Base-by-base conservation (phyloP, 352 stramenopile species). In the Pythium dissotocum region DNA sequence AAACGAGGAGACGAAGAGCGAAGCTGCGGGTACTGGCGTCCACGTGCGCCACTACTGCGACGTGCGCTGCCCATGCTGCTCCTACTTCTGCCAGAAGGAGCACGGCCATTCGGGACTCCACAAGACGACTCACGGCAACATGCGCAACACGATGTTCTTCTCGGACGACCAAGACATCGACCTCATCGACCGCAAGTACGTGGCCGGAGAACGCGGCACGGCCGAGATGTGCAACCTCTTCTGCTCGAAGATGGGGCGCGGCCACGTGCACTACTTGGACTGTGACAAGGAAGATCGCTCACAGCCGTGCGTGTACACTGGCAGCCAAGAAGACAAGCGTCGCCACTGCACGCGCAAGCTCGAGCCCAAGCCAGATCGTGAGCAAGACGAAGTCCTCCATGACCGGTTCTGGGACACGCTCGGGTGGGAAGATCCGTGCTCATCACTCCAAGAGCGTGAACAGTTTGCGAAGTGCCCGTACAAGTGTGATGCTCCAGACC, bases 201-300 rank as follows among this genome's bases (percentile, higher is more conserved):
- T 72, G 12, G 72, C 77, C 12, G 85, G 87, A 0, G 87, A 95
- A 62, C 58, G 65, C 8, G 87, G 87, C 13, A 87, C 77, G 3
- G 84, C 87, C 3, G 85, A 94, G 56, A 93, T 93, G 83, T 94
- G 85, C 61, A 91, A 89, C 33, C 61, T 93, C 21, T 93, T 83
- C 65, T 95, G 82, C 68, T 83, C 83, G 7, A 91, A 92, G 64
- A 93, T 90, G 80, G 87, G 85, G 48, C 85, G 82, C 16, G 75
- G 77, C 10, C 85, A 95, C 42, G 82, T 93, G 6, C 85, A 93
- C 61, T 95, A 89, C 46, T 42, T 95, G 14, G 68, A 82, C 3
- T 95, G 87, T 36, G 76, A 90, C 0, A 77, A 90, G 36, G 44
- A 59, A 0, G 74, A 36, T 13, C 65, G 70, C 14, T 52, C 14